These are phyloP conservation scores for Allium cepa DNA, from an alignment of 106 monocot genomes.

Conservation along the genomic window DNA sequence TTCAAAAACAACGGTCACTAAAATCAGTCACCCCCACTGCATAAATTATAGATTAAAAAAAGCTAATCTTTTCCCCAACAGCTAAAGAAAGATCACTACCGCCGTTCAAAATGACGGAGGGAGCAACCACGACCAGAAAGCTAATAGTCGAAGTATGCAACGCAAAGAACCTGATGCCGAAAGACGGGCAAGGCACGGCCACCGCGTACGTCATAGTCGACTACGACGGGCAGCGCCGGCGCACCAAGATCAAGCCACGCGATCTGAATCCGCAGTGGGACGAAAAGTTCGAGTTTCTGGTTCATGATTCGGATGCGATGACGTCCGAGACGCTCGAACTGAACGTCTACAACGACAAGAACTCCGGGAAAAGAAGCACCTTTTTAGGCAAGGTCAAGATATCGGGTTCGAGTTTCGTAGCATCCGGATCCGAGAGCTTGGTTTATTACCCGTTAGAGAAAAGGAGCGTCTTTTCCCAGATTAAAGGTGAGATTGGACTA, in stretches of 20 bases:
- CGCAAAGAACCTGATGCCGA: slow-evolving; percentile 84
- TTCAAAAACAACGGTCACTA: slow-evolving; percentile 7
- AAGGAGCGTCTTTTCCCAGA: slow-evolving; percentile 88
- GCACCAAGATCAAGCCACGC: slow-evolving; percentile 63
- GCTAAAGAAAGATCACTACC: too few species aligned
- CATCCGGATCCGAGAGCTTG: slow-evolving; percentile 43
- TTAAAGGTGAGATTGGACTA: slow-evolving; percentile 85
- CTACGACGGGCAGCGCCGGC: slow-evolving; percentile 82
- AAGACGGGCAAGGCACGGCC: slow-evolving; percentile 94
- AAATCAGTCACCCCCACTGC: too few species aligned
- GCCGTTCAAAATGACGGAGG: slow-evolving; percentile 20
- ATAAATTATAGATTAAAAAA: too few species aligned
- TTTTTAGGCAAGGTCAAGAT: slow-evolving; percentile 87
- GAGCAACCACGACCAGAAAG: slow-evolving; percentile 26
- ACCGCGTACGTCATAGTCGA: slow-evolving; percentile 84
- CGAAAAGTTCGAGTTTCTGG: slow-evolving; percentile 82
- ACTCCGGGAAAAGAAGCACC: slow-evolving; percentile 29
- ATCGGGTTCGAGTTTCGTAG: slow-evolving; percentile 48
- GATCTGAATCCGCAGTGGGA: slow-evolving; percentile 93
- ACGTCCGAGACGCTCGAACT: slow-evolving; percentile 54
- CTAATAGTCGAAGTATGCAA: slow-evolving; percentile 75
- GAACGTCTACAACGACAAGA: slow-evolving; percentile 91
- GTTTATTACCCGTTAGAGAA: slow-evolving; percentile 93
- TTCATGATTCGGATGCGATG: slow-evolving; percentile 66
- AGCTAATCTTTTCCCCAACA: too few species aligned